Base-by-base conservation (phyloP, 2,329 filamentous ascomycete genomes). In the Colletotrichum tabaci region DNA sequence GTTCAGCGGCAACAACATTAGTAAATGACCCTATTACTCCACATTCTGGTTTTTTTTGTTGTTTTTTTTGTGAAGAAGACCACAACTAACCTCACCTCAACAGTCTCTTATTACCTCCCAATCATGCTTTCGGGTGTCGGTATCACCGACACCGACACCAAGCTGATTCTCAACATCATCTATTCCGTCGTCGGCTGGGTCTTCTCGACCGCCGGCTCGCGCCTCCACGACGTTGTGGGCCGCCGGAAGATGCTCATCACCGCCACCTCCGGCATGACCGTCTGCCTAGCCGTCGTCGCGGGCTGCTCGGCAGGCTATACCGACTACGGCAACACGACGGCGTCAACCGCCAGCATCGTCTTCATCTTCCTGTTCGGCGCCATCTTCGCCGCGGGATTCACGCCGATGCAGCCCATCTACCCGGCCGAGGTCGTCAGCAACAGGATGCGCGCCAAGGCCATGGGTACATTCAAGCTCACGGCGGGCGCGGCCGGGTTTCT, bases 311-410 rank as follows among this genome's bases (percentile, higher is more conserved):
- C 79, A 0, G 80, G 79, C 1, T 79, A 79, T 18, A 76, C 80
- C n/a, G 77, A 76, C 5, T 82, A 81, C 18, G 67, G 79, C 16
- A 82, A 65, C 46, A 80, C 46, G 66, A 77, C 79, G 0, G 80
- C 77, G 0, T 80, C 83, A 2, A 81, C 76, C 26, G 77, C 75
- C 26, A 79, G 79, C 12, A 82, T 83, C 38, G 79, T 79, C 8
- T 83, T 82, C 73, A 83, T 83, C 35, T 83, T 82, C 58, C 63
- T 80, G 8, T 83, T 83, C 68, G 81, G 82, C 6, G 81, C 79
- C 21, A 73, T 80, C 8, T 83, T 82, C 71, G 71, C 74, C 15
- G 61, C 72, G 7, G 65, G 86, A 2, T 80, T 78, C 61, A 82
- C 80, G 1, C 80, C 80, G 16, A 81, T 83, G 77, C 80, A 82